phyloP scores from a whole-genome alignment of 768 basidiomycete genomes.

The Psilocybe sp. region DNA sequence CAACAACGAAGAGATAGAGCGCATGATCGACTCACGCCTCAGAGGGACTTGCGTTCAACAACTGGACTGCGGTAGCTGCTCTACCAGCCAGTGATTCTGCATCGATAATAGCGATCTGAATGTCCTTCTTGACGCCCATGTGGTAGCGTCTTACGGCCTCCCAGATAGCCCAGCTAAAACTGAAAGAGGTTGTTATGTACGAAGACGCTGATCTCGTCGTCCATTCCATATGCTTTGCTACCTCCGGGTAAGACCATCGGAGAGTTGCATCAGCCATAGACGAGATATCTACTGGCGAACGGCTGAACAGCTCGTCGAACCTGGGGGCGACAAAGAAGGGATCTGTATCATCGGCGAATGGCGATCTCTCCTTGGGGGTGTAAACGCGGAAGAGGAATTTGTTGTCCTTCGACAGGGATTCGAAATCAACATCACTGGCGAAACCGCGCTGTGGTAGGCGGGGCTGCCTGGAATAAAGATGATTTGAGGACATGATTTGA shows the following conservation, averaged over 20 bases:
- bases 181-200: conserved; percentile 76
- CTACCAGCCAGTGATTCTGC: conserved; percentile 53
- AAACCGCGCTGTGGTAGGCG: conserved; percentile 74
- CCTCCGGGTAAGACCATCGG: conserved; percentile 55
- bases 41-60: conserved; percentile 49
- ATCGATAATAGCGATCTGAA: conserved; percentile 80
- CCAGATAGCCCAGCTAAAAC: conserved; percentile 81
- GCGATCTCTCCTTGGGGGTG: conserved; percentile 63
- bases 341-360: conserved; percentile 50
- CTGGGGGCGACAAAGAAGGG: conserved; percentile 69
- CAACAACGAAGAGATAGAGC: neutral
- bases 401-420: conserved; percentile 57
- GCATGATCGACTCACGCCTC: conserved; percentile 47
- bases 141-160: conserved; percentile 77
- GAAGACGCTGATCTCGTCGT: conserved; percentile 67
- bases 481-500: conserved; percentile 25
- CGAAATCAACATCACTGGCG: conserved; percentile 59
- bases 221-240: conserved; percentile 73
- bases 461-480: conserved; percentile 16
- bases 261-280: conserved; percentile 14
- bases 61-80: conserved; percentile 63
- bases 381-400: conserved; percentile 80
- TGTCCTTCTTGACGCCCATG: conserved; percentile 66
- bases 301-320: conserved; percentile 50
- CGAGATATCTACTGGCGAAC: conserved; percentile 29